Evolutionary conservation across 2,329 filamentous ascomycete species (phyloP).

Genomic region (Fusarium guadeloupense): DNA sequence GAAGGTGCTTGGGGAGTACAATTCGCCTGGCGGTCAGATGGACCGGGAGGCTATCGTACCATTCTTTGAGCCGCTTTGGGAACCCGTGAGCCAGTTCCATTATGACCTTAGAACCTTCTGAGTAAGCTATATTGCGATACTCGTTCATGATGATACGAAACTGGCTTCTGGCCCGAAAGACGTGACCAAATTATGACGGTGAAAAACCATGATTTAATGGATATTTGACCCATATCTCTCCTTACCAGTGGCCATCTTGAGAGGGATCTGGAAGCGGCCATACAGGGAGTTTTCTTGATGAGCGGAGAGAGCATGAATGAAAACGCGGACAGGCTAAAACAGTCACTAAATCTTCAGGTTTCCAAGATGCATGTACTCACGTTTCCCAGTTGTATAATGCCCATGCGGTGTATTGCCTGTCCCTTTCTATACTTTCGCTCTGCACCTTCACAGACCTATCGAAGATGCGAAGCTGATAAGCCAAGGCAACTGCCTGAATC

Average conservation of each 20-base stretch:
- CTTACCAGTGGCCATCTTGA: conserved; percentile 43
- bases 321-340: conserved; percentile 36
- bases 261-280: conserved; percentile 45
- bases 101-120: conserved; percentile 8
- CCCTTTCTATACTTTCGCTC: conserved; percentile 33
- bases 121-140: conserved; percentile 33
- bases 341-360: neutral
- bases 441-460: conserved; percentile 8
- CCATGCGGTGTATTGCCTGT: conserved; percentile 48
- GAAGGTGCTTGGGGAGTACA: conserved; percentile 48
- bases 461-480: conserved; percentile 47
- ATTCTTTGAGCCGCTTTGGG: conserved; percentile 33
- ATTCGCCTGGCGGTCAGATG: conserved; percentile 44
- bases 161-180: conserved; percentile 42
- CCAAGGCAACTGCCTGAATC: conserved; percentile 46
- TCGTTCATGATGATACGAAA: conserved; percentile 50
- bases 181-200: conserved; percentile 40
- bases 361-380: conserved; percentile 18
- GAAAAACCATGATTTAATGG: conserved; percentile 38
- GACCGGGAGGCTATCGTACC: conserved; percentile 43
- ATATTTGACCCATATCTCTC: conserved; percentile 51
- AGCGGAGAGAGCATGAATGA: conserved; percentile 43
- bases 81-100: conserved; percentile 32
- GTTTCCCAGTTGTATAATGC: conserved; percentile 48
- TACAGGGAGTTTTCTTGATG: conserved; percentile 43